These are phyloP conservation scores for Onygenales sp. DNA, from an alignment of 2,329 filamentous ascomycete species.

Conservation along the genomic window DNA sequence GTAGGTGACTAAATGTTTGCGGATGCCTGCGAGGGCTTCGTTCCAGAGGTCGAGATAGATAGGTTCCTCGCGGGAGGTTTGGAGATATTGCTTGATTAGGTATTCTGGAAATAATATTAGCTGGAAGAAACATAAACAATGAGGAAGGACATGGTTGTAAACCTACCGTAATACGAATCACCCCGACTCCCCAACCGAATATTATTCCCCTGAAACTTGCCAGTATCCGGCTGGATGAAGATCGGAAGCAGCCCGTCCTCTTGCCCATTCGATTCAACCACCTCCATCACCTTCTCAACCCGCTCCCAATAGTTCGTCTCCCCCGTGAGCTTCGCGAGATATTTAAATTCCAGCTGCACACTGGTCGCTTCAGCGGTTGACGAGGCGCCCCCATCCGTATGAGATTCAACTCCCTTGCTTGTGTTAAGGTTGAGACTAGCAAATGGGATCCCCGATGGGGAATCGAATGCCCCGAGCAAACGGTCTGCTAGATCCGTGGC, in stretches of 20 bases:
- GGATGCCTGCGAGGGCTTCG: conserved; percentile 71
- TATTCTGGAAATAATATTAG: conserved; percentile 53
- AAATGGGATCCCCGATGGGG: conserved; percentile 74
- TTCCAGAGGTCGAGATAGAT: conserved; percentile 92
- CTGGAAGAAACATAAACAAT: background rate
- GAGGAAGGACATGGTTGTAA: background rate
- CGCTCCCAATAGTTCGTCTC: conserved; percentile 88
- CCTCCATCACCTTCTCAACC: conserved; percentile 82
- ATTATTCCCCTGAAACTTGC: conserved; percentile 71
- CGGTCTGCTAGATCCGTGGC: conserved; percentile 86
- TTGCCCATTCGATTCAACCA: conserved; percentile 72
- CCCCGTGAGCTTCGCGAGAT: conserved; percentile 86
- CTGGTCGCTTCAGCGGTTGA: conserved; percentile 91
- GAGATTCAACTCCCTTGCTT: conserved; percentile 65
- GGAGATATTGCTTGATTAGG: conserved; percentile 94
- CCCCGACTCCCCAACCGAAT: conserved; percentile 88
- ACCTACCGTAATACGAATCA: conserved; percentile 77
- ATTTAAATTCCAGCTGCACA: conserved; percentile 93
- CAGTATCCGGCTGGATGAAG: conserved; percentile 70
- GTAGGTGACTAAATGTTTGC: conserved; percentile 87
- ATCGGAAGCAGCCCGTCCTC: conserved; percentile 84
- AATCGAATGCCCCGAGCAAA: conserved; percentile 78
- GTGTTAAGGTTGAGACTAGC: conserved; percentile 83
- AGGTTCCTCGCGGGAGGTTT: conserved; percentile 77
- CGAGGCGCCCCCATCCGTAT: conserved; percentile 76